Evolutionary conservation across 345 rosid genomes (phyloP), one percentile per base, ranked within the genome.

Genomic region (Aquilaria malaccensis): DNA sequence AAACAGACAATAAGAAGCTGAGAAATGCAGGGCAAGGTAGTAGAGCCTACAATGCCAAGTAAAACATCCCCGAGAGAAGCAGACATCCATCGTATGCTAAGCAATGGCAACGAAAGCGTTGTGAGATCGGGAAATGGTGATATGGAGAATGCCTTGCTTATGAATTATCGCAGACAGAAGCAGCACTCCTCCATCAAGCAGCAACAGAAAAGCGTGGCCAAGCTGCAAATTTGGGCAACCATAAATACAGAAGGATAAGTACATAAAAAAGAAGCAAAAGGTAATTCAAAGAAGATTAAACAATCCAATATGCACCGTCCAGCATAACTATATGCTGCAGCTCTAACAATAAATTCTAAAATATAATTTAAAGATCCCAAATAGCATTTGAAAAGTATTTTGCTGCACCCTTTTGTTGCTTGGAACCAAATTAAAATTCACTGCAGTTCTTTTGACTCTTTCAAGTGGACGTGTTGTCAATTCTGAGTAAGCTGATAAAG

Each of bases 141-240:
- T 14, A 41, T 2, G 11, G 13, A 50, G 43, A 37, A 37, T 37
- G 4, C 13, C 7, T 30, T 46, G 10, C 30, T 33, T 7, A 2
- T 4, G 15, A 22, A 47, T 29, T 14, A 63, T 72, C 67, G 62
- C n/a, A 53, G 45, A 7, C 30, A 62, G 78, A 68, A 71, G 77
- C 80, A 76, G 70, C 83, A 79, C 58, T 80, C 79, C 75, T 80
- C 84, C 78, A 76, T 32, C 64, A 74, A 0, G 69, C 76, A 80
- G 56, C 81, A 77, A 63, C 81, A 77, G 64, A 79, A 79, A 13
- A 82, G 67, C 12, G 80, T 82, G 15, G 84, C 84, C 45, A 82
- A 71, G 70, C 84, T 77, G 74, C 67, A 73, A n/a, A 64, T 65
- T 30, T 4, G 62, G 64, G 50, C 61, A 59, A 65, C 51, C 53